These are phyloP conservation scores for Hericium alpestre DNA, from an alignment of 768 basidiomycete genomes.

Conservation along the genomic window DNA sequence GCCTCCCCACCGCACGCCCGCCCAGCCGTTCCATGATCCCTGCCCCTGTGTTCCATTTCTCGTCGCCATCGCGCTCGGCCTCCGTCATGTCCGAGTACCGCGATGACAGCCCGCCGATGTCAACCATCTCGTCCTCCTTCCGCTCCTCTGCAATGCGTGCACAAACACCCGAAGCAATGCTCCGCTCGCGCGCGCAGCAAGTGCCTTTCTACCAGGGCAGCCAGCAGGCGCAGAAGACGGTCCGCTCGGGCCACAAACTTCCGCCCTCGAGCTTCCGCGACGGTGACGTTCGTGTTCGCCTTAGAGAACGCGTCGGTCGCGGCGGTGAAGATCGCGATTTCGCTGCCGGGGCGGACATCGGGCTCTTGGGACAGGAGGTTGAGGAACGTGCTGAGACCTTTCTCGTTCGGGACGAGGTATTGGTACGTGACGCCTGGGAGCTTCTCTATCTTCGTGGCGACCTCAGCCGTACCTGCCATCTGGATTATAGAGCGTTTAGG, in stretches of 20 bases:
- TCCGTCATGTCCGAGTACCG: slow-evolving; percentile 59
- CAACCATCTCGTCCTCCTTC: slow-evolving; percentile 29
- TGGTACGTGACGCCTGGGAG: slow-evolving; percentile 54
- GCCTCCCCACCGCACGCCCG: slow-evolving; percentile 52
- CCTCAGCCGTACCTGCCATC: slow-evolving; percentile 83
- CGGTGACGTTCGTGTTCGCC: slow-evolving; percentile 73
- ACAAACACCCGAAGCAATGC: slow-evolving; percentile 58
- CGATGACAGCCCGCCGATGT: slow-evolving; percentile 4
- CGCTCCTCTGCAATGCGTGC: slow-evolving; percentile 35
- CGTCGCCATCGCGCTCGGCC: slow-evolving; percentile 58
- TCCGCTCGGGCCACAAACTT: slow-evolving; percentile 34
- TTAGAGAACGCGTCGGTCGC: slow-evolving; percentile 79
- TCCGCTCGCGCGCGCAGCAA: slow-evolving; percentile 52
- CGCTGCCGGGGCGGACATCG: slow-evolving; percentile 51
- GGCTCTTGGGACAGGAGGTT: slow-evolving; percentile 33
- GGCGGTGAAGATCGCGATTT: slow-evolving; percentile 83
- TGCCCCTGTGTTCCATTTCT: slow-evolving; percentile 61
- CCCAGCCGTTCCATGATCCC: slow-evolving; percentile 82
- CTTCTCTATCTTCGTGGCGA: slow-evolving; percentile 49
- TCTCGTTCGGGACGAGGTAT: slow-evolving; percentile 73
- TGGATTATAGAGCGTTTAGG: slow-evolving; percentile 19
- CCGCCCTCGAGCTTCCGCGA: slow-evolving; percentile 77
- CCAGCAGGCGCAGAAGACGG: slow-evolving; percentile 11
- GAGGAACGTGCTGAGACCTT: slow-evolving; percentile 62
- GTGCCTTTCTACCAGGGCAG: slow-evolving; percentile 35